Evolutionary conservation across 441 rosid species (phyloP).

Genomic region (Croton setiger): DNA sequence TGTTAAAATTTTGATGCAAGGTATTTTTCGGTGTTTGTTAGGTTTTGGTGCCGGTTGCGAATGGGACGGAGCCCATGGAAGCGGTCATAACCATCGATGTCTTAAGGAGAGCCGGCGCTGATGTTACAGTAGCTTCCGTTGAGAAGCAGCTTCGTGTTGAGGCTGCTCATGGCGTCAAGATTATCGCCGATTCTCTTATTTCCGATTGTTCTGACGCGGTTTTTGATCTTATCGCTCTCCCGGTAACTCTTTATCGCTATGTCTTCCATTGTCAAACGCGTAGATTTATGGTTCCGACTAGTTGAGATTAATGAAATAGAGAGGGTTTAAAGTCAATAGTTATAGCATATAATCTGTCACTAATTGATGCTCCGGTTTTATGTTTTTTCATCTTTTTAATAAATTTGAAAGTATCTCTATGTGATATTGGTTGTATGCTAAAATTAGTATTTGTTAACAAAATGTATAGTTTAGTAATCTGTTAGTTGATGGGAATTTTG

Average conservation of each 20-base stretch:
- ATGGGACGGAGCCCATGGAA: constrained; percentile 93
- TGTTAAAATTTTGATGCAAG: neutral
- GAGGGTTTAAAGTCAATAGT: neutral
- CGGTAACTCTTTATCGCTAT: constrained; percentile 37
- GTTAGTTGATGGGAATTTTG: neutral
- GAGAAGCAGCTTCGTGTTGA: constrained; percentile 64
- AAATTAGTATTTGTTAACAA: neutral
- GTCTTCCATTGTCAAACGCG: neutral
- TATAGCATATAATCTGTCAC: neutral
- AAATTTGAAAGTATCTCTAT: neutral
- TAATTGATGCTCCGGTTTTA: neutral
- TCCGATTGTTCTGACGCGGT: constrained; percentile 45
- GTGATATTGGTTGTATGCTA: neutral
- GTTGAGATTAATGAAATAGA: neutral
- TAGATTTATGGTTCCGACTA: neutral
- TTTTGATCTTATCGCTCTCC: constrained; percentile 78
- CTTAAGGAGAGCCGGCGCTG: constrained; percentile 75
- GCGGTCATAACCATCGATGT: constrained; percentile 82
- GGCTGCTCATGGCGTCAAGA: constrained; percentile 66
- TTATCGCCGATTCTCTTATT: constrained; percentile 65
- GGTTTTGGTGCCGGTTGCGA: constrained; percentile 90
- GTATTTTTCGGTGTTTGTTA: constrained; percentile 17
- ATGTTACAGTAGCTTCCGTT: constrained; percentile 75
- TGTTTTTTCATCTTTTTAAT: neutral
- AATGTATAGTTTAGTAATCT: neutral